A percentile compares a stretch with the other conserved stretches of the same genome.
Conservation (phyloP, 2,329 filamentous ascomycete genomes). For the Pyricularia grisea region DNA sequence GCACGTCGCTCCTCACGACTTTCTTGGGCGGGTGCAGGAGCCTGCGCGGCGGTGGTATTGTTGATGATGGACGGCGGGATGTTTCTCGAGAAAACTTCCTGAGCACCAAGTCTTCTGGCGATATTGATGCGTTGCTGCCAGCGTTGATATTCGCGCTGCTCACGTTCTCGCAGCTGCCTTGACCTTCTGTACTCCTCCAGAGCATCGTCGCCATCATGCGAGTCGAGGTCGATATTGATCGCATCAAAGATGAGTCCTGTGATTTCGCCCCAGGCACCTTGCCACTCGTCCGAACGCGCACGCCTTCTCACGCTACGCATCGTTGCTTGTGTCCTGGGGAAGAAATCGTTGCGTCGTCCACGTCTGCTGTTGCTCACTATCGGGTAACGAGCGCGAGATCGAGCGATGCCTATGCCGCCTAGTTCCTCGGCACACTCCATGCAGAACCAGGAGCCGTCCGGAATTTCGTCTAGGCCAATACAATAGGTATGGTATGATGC, state of each 20-base stretch:
- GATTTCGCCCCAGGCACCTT: conserved; percentile 69
- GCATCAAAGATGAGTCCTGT: conserved; percentile 54
- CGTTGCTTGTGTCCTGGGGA: conserved; percentile 47
- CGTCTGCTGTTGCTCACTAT: conserved; percentile 7
- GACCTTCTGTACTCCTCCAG: conserved; percentile 44
- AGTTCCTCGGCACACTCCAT: conserved; percentile 55
- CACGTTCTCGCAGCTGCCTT: conserved; percentile 42
- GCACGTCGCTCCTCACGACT: conserved; percentile 72
- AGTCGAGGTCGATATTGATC: conserved; percentile 69
- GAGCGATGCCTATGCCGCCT: background rate
- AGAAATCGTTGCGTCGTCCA: conserved; percentile 23
- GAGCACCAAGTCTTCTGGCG: conserved; percentile 69
- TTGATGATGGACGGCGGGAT: conserved; percentile 50
- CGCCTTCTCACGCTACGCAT: conserved; percentile 46
- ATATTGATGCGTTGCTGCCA: conserved; percentile 82
- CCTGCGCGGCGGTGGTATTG: conserved; percentile 35
- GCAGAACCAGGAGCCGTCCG: conserved; percentile 81
- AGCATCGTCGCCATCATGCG: conserved; percentile 67
- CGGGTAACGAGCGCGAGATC: background rate
- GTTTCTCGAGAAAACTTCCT: conserved; percentile 59
- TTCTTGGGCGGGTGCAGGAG: conserved; percentile 45
- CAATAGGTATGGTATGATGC: conserved; percentile 87
- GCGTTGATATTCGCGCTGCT: conserved; percentile 50
- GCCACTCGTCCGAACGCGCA: conserved; percentile 76
- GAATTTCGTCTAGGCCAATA: conserved; percentile 69